phyloP scores from a whole-genome alignment of 257 asterid species.

The Scutellaria barbata region DNA sequence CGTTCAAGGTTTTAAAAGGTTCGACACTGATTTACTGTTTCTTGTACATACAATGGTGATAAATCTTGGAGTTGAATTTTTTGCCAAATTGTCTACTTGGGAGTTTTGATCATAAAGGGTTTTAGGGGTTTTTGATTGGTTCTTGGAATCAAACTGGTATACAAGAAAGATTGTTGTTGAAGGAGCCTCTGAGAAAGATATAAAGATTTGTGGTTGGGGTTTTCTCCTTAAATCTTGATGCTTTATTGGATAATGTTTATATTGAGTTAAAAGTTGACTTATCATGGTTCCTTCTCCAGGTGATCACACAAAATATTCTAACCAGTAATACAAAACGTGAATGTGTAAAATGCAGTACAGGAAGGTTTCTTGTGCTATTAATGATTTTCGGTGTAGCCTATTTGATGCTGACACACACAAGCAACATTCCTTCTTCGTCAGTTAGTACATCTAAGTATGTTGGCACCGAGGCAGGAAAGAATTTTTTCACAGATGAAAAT shows the following conservation, averaged over 20 bases:
- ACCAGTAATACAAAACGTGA: conserved; percentile 55
- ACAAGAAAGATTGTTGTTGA: conserved; percentile 17
- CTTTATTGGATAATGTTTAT: conserved; percentile 11
- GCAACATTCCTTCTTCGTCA: conserved; percentile 44
- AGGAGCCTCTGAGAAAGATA: conserved; percentile 27
- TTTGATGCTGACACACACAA: conserved; percentile 61
- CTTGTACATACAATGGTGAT: conserved; percentile 7
- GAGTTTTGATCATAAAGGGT: conserved; percentile 9
- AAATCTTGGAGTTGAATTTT: neutral
- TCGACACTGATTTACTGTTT: neutral
- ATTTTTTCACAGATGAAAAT: conserved; percentile 48
- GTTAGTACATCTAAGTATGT: conserved; percentile 42
- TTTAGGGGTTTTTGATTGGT: conserved; percentile 31
- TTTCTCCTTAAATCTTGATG: conserved; percentile 2
- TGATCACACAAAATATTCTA: conserved; percentile 58
- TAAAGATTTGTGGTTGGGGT: neutral
- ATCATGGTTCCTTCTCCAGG: conserved; percentile 55
- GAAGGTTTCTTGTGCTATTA: conserved; percentile 75
- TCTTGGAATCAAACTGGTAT: conserved; percentile 11
- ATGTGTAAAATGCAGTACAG: conserved; percentile 71
- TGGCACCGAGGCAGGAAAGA: conserved; percentile 55
- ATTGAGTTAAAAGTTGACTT: conserved; percentile 26
- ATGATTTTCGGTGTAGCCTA: conserved; percentile 74
- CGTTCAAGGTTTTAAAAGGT: neutral
- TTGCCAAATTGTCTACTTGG: neutral